Evolutionary conservation across 129 eudicot species (phyloP), one percentile per base, ranked within the genome.

Genomic region (Lactuca saligna): DNA sequence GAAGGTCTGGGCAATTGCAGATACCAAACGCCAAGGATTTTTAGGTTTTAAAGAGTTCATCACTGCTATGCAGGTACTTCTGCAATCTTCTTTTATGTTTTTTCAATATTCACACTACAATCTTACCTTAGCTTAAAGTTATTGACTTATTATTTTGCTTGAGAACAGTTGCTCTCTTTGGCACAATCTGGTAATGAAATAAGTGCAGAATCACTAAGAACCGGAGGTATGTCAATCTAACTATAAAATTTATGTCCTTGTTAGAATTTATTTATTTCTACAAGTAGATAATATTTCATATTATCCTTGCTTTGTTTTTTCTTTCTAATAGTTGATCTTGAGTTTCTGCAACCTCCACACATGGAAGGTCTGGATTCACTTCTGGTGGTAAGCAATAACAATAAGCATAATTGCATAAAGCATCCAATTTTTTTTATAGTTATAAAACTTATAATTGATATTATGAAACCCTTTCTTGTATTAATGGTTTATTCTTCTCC

Each of bases 1-100:
- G 51, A 62, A 91, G 97, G 95, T 92, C 65, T 92, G 98, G 98
- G 96, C 95, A 71, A 80, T 92, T 59, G 89, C 98, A 29, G 98
- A 92, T 75, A 76, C 95, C 33, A 88, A 81, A 48, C 85, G 96
- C 51, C 98, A 92, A 81, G 98, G 98, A 3, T 92, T 75, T 81
- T 71, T 92, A 67, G 98, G 91, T 11, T 72, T 88, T 31, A 75
- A 79, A 33, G 96, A 92, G 75, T 92, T 92, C 71, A 77, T 84
- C 75, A 88, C 87, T 60, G 98, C 96, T 57, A 84, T 91, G 98
- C 91, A 91, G 96, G 98, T 84, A 44, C 59, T 46, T 17, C 38
- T 46, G 12, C 10, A 4, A 48, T 46, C 6, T 10, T n/a, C 0
- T 6, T 62, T 6, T n/a, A 48, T 68, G 35, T 69, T 31, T 49